phyloP scores from a whole-genome alignment of 768 basidiomycete species.

The Tylopilus sp. region DNA sequence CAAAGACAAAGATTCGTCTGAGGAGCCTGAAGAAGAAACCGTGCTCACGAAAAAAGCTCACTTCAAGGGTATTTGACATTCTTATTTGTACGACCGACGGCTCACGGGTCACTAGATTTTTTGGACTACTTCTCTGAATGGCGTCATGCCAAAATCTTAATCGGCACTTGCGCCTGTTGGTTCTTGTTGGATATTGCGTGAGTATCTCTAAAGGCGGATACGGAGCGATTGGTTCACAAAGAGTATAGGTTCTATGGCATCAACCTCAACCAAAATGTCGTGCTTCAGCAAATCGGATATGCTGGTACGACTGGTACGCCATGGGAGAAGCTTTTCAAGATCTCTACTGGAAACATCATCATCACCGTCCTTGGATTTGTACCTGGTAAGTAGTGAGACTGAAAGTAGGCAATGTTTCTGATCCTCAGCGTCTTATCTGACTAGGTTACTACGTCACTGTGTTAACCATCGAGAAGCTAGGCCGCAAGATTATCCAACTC shows the following conservation, averaged over 20 bases:
- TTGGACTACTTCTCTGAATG: slow-evolving; percentile 67
- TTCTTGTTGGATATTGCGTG: slow-evolving; percentile 74
- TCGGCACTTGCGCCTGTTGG: slow-evolving; percentile 70
- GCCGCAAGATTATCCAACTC: slow-evolving; percentile 72
- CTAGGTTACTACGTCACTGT: slow-evolving; percentile 68
- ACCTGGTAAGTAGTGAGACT: slow-evolving; percentile 50
- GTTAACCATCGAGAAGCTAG: slow-evolving; percentile 67
- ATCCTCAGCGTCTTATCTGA: not conserved
- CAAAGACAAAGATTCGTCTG: slow-evolving; percentile 28
- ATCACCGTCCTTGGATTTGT: slow-evolving; percentile 75
- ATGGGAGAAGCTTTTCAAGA: slow-evolving; percentile 65
- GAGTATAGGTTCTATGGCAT: slow-evolving; percentile 68
- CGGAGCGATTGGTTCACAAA: not conserved
- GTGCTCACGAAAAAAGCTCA: slow-evolving; percentile 46
- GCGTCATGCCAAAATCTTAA: slow-evolving; percentile 61
- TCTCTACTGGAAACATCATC: slow-evolving; percentile 66
- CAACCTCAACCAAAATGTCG: slow-evolving; percentile 71
- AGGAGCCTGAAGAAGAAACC: slow-evolving; percentile 5
- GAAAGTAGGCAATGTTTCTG: not conserved
- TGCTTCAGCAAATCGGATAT: slow-evolving; percentile 71
- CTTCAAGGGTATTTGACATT: slow-evolving; percentile 37
- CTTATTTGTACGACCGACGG: not conserved
- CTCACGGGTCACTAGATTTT: slow-evolving; percentile 44
- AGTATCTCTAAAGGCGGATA: not conserved
- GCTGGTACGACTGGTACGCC: slow-evolving; percentile 53